Conservation (phyloP, 2,329 filamentous ascomycete species). For the Xylariaceae sp. region DNA sequence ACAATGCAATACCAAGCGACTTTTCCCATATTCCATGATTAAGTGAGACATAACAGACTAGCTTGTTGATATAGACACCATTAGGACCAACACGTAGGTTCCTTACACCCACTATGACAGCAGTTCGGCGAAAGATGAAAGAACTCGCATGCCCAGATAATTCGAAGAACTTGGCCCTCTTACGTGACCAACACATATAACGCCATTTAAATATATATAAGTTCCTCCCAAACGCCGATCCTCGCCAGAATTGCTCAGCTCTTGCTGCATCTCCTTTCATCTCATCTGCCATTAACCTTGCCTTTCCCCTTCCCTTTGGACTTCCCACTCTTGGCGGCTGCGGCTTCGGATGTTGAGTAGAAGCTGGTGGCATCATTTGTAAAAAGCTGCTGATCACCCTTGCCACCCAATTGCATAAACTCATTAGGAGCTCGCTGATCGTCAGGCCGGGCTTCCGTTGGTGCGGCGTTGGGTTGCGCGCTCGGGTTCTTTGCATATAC, state of each 20-base stretch:
- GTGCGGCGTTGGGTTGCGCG: slow-evolving; percentile 47
- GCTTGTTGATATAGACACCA: no score
- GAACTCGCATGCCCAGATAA: no score
- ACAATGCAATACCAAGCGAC: no score
- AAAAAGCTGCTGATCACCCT: slow-evolving; percentile 81
- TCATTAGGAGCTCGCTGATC: slow-evolving; percentile 71
- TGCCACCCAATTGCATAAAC: slow-evolving; percentile 85
- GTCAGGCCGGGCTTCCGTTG: slow-evolving; percentile 69
- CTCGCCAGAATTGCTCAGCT: not conserved
- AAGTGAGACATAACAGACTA: no score
- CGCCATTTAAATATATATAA: slow-evolving; percentile 23
- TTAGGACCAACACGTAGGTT: no score
- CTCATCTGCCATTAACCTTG: slow-evolving; percentile 30
- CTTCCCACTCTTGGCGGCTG: slow-evolving; percentile 37
- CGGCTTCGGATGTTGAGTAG: slow-evolving; percentile 52
- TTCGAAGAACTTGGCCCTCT: not conserved
- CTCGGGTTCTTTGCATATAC: slow-evolving; percentile 75
- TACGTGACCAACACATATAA: not conserved
- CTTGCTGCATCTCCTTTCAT: not conserved
- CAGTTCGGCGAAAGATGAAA: no score
- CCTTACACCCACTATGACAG: no score
- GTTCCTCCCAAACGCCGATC: not conserved
- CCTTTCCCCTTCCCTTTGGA: slow-evolving; percentile 35
- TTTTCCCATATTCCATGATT: no score
- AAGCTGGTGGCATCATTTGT: slow-evolving; percentile 63